Percentiles rank a stretch among this genome's conserved stretches.
phyloP scores from a whole-genome alignment of 148 eudicot species.

The Arctostaphylos glauca region DNA sequence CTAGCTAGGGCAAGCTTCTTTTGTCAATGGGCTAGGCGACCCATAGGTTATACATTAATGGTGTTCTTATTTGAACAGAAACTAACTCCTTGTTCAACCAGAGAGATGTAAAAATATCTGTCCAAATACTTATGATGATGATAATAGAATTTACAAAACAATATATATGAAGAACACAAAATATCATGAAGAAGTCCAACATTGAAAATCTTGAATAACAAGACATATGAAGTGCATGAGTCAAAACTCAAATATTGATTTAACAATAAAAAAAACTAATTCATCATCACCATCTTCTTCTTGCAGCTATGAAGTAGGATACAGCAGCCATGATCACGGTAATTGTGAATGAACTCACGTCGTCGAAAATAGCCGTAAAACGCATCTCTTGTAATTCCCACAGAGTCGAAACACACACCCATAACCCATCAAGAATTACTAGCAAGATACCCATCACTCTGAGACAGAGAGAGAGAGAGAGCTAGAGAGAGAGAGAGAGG shows the following conservation, averaged over 20 bases:
- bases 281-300: constrained; percentile 4
- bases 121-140: too few relatives aligned
- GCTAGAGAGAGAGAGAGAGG: neutral
- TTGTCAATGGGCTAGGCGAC: too few relatives aligned
- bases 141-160: too few relatives aligned
- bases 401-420: constrained; percentile 20
- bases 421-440: constrained; percentile 25
- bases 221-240: neutral
- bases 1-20: too few relatives aligned
- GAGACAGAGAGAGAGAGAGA: neutral
- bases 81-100: too few relatives aligned
- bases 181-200: too few relatives aligned
- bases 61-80: too few relatives aligned
- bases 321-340: constrained; percentile 18
- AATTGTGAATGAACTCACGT: constrained; percentile 16
- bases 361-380: constrained; percentile 21
- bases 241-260: neutral
- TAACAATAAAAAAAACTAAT: neutral
- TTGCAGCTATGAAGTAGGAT: constrained; percentile 14
- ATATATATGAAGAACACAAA: too few relatives aligned
- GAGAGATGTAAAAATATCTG: too few relatives aligned
- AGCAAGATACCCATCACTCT: constrained; percentile 9
- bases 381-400: constrained; percentile 47
- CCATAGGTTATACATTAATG: too few relatives aligned
- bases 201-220: too few relatives aligned